These are phyloP conservation scores for Stygiomarasmius scandens DNA, from an alignment of 1,284 basidiomycete species.

Conservation along the genomic window DNA sequence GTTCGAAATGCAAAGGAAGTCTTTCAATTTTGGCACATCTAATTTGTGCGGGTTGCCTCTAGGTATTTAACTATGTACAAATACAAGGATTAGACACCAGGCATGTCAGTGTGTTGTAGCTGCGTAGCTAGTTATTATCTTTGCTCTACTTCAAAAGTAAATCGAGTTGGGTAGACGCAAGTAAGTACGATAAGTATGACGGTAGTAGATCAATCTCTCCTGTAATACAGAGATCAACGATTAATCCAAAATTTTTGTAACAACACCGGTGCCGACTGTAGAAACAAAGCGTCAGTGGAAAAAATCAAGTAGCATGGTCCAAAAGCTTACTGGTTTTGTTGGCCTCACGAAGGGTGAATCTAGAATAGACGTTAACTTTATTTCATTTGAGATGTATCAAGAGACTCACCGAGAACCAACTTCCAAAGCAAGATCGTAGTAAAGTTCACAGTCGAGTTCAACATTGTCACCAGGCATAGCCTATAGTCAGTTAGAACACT, in stretches of 20 bases:
- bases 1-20: no score
- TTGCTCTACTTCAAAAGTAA: not conserved
- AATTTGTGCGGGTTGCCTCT: not conserved
- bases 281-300: constrained; percentile 9
- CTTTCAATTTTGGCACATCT: no score
- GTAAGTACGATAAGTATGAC: not conserved
- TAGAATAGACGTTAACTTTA: constrained; percentile 25
- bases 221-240: not conserved
- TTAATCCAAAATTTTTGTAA: constrained; percentile 77
- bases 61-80: not conserved
- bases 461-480: constrained; percentile 99
- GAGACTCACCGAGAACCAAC: constrained; percentile 76
- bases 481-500: constrained; percentile 42
- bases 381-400: not conserved
- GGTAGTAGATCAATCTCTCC: not conserved
- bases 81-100: not conserved
- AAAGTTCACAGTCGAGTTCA: constrained; percentile 87
- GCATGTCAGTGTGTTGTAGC: not conserved
- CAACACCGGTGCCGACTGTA: constrained; percentile 87
- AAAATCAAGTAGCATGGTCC: not conserved
- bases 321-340: constrained; percentile 83
- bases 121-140: not conserved
- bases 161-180: not conserved
- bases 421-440: constrained; percentile 91
- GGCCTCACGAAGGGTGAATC: constrained; percentile 97